Evolutionary conservation across 306 rosid species (phyloP).

Genomic region (Cicer pinnatifidum): DNA sequence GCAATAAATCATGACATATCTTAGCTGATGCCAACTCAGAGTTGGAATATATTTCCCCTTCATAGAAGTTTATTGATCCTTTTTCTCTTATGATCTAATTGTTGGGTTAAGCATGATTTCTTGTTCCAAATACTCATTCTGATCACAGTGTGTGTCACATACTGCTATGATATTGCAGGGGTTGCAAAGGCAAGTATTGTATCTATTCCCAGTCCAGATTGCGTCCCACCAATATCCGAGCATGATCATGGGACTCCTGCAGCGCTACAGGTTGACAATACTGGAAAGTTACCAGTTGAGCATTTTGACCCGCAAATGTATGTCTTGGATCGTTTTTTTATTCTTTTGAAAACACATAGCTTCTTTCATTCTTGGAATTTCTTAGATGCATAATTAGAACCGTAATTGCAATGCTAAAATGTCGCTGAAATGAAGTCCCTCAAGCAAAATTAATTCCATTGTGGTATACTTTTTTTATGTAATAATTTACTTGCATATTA

Average conservation of each 20-base stretch:
- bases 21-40: neutral
- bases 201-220: slow-evolving; percentile 55
- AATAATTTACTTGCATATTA: slow-evolving; percentile 1
- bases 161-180: slow-evolving; percentile 56
- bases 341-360: neutral
- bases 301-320: slow-evolving; percentile 70
- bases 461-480: neutral
- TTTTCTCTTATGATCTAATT: slow-evolving; percentile 28
- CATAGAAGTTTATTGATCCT: slow-evolving; percentile 18
- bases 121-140: slow-evolving; percentile 59
- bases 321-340: slow-evolving; percentile 38
- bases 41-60: slow-evolving; percentile 3
- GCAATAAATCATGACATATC: neutral
- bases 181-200: slow-evolving; percentile 52
- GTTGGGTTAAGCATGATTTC: slow-evolving; percentile 44
- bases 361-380: slow-evolving; percentile 27
- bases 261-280: slow-evolving; percentile 47
- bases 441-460: slow-evolving; percentile 24
- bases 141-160: slow-evolving; percentile 46
- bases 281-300: slow-evolving; percentile 63
- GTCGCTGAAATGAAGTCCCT: slow-evolving; percentile 30
- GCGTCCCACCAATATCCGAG: slow-evolving; percentile 57
- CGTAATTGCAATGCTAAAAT: slow-evolving; percentile 6
- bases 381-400: slow-evolving; percentile 34
- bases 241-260: slow-evolving; percentile 34